Base-by-base conservation (phyloP, 2,329 filamentous ascomycete species). In the Scedosporium dehoogii region DNA sequence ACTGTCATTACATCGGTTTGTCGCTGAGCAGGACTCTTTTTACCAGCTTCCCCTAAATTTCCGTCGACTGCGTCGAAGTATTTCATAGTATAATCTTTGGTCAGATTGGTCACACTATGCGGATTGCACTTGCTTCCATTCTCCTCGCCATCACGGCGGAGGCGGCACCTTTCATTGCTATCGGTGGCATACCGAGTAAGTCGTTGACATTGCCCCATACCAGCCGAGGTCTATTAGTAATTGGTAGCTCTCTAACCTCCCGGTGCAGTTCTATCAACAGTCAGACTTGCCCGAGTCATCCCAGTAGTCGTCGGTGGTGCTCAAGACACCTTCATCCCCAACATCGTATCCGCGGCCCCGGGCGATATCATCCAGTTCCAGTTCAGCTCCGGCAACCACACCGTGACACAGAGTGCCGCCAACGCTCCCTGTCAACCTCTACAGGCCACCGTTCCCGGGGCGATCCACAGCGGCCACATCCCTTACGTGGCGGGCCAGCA, bases 291-390 rank as follows among this genome's bases (percentile, higher is more conserved):
- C 51, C 51, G 51, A 27, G 51, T 55, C 51, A 55, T 55, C 38
- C 70, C 74, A 2, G 74, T 76, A 5, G 68, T 76, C 0, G 73
- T 76, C 1, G 74, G 74, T 5, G 74, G 73, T 12, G 42, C 69
- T 4, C 74, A 76, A 60, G 71, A 72, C 58, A 70, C 71, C 1
- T 76, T 75, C 53, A 70, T 75, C 1, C 75, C 75, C 0, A 77
- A 77, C 58, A 61, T 68, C 3, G 65, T 77, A 12, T 64, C 61
- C 23, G 75, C 74, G 1, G 65, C 69, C 0, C 67, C 71, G 0
- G 75, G 75, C 41, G 75, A 78, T n/a, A 67, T 74, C 9, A 69
- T 78, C 1, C 71, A 75, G 59, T 78, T 78, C 65, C 75, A 78
- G 60, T 78, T 78, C 68, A 75, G 73, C 63, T 72, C 70, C 25